phyloP scores from a whole-genome alignment of 495 filamentous ascomycete genomes.

The Umbilicaria muhlenbergii region DNA sequence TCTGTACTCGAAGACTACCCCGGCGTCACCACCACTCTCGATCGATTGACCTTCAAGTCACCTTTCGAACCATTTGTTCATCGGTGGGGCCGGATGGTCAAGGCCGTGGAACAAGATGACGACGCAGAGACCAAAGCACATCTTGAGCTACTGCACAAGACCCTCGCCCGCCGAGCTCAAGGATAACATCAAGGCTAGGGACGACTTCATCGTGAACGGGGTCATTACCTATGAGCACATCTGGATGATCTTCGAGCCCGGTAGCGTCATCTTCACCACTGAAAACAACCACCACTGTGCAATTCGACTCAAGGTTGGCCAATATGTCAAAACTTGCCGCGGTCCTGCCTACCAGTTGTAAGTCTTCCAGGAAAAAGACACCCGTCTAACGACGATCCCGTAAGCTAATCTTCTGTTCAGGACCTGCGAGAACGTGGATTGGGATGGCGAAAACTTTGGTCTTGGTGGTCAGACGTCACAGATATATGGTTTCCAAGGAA shows the following conservation, averaged over 20 bases:
- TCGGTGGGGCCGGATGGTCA: conserved; percentile 41
- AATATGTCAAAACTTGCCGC: not conserved
- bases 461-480: conserved; percentile 22
- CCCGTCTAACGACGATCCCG: conserved; percentile 5
- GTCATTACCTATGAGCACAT: conserved; percentile 44
- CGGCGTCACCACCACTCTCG: conserved; percentile 43
- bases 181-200: conserved; percentile 34
- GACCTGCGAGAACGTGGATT: conserved; percentile 35
- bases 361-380: too few species aligned
- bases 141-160: conserved; percentile 36
- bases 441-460: conserved; percentile 44
- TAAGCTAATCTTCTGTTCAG: conserved; percentile 10
- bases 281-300: conserved; percentile 23
- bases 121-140: conserved; percentile 37
- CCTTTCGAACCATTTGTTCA: conserved; percentile 53
- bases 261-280: conserved; percentile 22
- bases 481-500: conserved; percentile 40
- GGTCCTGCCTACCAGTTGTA: conserved; percentile 1
- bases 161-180: conserved; percentile 44
- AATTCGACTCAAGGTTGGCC: conserved; percentile 17
- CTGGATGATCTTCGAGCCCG: conserved; percentile 40
- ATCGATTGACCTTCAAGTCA: conserved; percentile 40
- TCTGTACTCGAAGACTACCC: conserved; percentile 45
- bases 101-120: conserved; percentile 28
- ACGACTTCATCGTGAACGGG: conserved; percentile 39